Evolutionary conservation across 768 basidiomycete genomes (phyloP), one percentile per base, ranked within the genome.

Genomic region (Crassisporium funariophilum): DNA sequence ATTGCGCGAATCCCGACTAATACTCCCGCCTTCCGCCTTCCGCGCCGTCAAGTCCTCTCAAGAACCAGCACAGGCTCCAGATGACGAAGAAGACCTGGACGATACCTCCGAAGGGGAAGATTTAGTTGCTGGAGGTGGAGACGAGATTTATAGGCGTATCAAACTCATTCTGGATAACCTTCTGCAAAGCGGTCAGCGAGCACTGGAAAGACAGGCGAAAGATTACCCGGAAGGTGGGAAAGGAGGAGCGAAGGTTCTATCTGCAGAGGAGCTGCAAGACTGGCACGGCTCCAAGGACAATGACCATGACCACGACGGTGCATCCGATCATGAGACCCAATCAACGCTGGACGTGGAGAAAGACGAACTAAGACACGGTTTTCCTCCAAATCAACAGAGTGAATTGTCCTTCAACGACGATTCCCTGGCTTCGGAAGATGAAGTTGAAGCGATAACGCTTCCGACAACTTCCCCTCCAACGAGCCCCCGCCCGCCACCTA

Each of bases 1-100:
- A 58, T 71, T 95, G 37, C 83, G 93, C 44, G 91, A 94, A 59
- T 84, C 88, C 8, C 77, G 89, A 11, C 79, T 92, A 20, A 81
- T 84, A 34, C 76, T 93, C 1, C 90, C 90, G 1, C 88, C 89
- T 2, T 73, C 64, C 20, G 68, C 79, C 0, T 90, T 70, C 60
- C 74, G 71, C 34, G 82, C 74, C 20, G 73, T 85, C 56, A 76
- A 77, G 50, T 75, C 76, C 4, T 78, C 82, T 1, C 60, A 71
- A 35, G 67, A 64, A 7, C 68, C 73, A 11, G 69, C 75, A 23
- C 76, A 77, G 21, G 65, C 67, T 1, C 65, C 62, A 4, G 69
- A 68, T 10, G 75, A 76, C n/a, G 77, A 47, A 3, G 79, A 79
- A 3, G 75, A 73, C 16, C 74, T 74, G 0, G 79, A 78, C 1